These are phyloP conservation scores for Aspergillus japonicus DNA, from an alignment of 2,329 filamentous ascomycete genomes.

Conservation along the genomic window DNA sequence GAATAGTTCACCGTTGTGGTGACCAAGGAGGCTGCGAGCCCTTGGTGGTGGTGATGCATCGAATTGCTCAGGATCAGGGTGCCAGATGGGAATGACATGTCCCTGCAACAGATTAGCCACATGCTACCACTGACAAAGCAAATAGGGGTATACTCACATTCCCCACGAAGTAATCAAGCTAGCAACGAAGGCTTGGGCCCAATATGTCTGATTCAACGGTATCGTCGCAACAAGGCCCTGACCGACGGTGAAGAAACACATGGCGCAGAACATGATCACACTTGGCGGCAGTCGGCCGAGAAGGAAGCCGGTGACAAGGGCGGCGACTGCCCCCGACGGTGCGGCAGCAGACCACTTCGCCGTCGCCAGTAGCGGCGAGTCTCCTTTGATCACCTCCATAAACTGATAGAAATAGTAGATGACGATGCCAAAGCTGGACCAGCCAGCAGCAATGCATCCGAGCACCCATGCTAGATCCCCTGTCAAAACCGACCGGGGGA, in stretches of 20 bases:
- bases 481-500: slow-evolving; percentile 54
- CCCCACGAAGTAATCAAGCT: slow-evolving; percentile 32
- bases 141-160: slow-evolving; percentile 22
- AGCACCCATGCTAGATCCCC: slow-evolving; percentile 57
- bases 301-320: slow-evolving; percentile 36
- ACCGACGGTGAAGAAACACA: slow-evolving; percentile 44
- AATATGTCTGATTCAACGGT: slow-evolving; percentile 59
- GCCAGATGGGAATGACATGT: slow-evolving; percentile 65
- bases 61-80: slow-evolving; percentile 61
- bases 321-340: slow-evolving; percentile 32
- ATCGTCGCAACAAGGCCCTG: slow-evolving; percentile 44
- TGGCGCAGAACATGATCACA: slow-evolving; percentile 29
- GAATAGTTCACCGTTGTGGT: slow-evolving; percentile 68
- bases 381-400: slow-evolving; percentile 41
- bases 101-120: slow-evolving; percentile 44
- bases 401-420: slow-evolving; percentile 54
- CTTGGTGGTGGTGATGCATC: slow-evolving; percentile 49
- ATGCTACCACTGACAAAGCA: not conserved
- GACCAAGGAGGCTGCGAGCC: slow-evolving; percentile 57
- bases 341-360: slow-evolving; percentile 28
- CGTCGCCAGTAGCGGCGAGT: slow-evolving; percentile 27
- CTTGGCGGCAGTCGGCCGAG: slow-evolving; percentile 30
- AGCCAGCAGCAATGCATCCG: slow-evolving; percentile 53
- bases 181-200: slow-evolving; percentile 64
- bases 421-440: slow-evolving; percentile 56